Evolutionary conservation across 805 yeast genomes (phyloP), one percentile per base, ranked within the genome.

Genomic region (Starmerella bacillaris): DNA sequence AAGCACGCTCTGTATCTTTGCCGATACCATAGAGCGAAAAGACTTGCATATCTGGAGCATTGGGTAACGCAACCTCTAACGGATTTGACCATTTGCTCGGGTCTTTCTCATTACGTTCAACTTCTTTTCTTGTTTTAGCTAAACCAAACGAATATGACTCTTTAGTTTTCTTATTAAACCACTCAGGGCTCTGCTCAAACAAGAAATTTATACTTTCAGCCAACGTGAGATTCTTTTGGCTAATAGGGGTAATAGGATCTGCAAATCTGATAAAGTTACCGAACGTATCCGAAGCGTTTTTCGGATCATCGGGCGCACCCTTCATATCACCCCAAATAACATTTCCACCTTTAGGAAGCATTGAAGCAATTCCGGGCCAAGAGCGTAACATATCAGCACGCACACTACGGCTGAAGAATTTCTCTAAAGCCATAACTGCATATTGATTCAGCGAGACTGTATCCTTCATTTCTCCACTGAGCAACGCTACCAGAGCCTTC

Each of bases 401-500:
- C 57, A 86, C 98, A 41, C 71, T 68, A 52, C 93, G 68, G 34
- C 89, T 76, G 55, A 89, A 83, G 57, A 89, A 89, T 58, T 79
- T 82, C 51, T 89, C 98, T 37, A 89, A 65, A 1, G 95, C 98
- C 50, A 79, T 82, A 44, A 86, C 82, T 0, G 96, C 98, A 41
- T 86, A 58, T 3, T 89, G 76, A 54, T 89, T 89, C 53, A 89
- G 62, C 50, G 86, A 94, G 21, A 92, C 92, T 0, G 98, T 89
- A 55, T 89, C 98, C 54, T 74, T 80, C 96, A 89, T 89, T 57
- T 89, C 98, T 12, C 98, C 98, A 12, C 94, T 79, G n/a, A 89
- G 56, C 39, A 89, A 60, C 1, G 94, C 94, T 0, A 92, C 80
- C 16, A 83, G 69, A 1, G 94, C 78, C 53, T 89, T 89, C 2